Base-by-base conservation (phyloP, 2,329 filamentous ascomycete species). In the Aureobasidium lini region DNA sequence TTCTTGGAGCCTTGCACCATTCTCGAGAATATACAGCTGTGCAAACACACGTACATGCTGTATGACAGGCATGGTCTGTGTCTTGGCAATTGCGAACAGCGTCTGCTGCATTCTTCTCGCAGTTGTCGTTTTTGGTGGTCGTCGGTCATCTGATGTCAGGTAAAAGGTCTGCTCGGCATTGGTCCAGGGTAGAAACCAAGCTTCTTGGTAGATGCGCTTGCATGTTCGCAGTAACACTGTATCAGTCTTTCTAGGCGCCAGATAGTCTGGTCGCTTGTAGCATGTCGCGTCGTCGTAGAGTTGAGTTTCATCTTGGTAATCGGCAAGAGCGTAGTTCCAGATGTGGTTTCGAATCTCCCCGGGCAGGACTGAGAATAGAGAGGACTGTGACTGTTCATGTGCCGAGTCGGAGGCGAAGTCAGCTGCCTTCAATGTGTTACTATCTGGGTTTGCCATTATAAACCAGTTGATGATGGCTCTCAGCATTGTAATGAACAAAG, bases 281-380 rank as follows among this genome's bases (percentile, higher is more conserved):
- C 66, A 68, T 7, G 61, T 64, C 36, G 61, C 66, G 23, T 64
- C 60, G 10, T 65, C 63, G 57, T 68, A 72, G 32, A 44, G 40
- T n/a, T 59, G 52, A 4, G 59, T 63, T 32, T 59, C 62, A 63
- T 65, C 67, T 59, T 68, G 64, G 48, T 62, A 68, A 23, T 69
- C 70, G 9, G 67, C 66, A 0, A 72, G 63, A 7, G 69, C 69
- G 42, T 67, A 69, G 28, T 65, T 63, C 63, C 71, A 74, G 44
- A 75, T 72, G n/a, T 66, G 42, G 28, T 67, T 64, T n/a, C 73
- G 64, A 39, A 73, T 64, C 60, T 73, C 72, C n/a, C 64, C 49
- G 5, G 50, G 54, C 34, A 58, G 10, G 23, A 36, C 10, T 5
- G 43, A 40, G 23, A 58, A 58, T 6, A 58, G 36, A 32, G 23